A percentile compares a stretch with the other conserved stretches of the same genome.
Evolutionary conservation across 257 asterid species (phyloP).

Genomic region (Gynochthodes officinalis): DNA sequence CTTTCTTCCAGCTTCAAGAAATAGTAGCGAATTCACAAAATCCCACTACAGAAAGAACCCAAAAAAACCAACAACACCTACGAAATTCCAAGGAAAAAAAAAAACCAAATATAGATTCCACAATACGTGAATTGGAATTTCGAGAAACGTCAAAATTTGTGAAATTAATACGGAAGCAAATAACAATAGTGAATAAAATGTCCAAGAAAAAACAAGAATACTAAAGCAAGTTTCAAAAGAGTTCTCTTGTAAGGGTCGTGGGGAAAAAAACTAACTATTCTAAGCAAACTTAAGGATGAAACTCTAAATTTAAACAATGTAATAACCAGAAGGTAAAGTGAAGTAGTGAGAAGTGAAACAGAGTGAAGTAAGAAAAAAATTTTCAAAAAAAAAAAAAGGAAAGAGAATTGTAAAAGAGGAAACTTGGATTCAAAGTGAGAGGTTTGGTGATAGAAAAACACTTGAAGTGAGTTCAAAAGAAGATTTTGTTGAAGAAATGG

Average conservation of each 20-base stretch:
- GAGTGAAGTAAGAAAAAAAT: constrained; percentile 27
- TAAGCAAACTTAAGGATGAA: constrained; percentile 39
- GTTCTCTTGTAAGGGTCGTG: no score
- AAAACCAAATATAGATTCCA: constrained; percentile 10
- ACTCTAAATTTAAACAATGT: constrained; percentile 43
- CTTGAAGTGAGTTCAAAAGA: constrained; percentile 7
- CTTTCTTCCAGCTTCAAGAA: constrained; percentile 27
- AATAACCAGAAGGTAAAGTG: constrained; percentile 44
- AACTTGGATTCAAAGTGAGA: constrained; percentile 64
- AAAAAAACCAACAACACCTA: neutral
- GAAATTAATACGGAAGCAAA: neutral
- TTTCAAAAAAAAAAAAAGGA: no score
- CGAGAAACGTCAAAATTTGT: constrained; percentile 11
- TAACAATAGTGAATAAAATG: constrained; percentile 12
- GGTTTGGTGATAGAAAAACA: constrained; percentile 34
- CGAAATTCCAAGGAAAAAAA: constrained; percentile 13
- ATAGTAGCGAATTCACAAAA: constrained; percentile 10
- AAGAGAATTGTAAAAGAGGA: no score
- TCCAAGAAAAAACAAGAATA: no score
- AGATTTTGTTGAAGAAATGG: constrained; percentile 13
- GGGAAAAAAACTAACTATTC: neutral
- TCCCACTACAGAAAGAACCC: constrained; percentile 21
- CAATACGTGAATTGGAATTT: constrained; percentile 16
- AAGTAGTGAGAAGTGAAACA: constrained; percentile 19
- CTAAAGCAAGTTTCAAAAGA: no score